Base-by-base conservation (phyloP, 78 protist species). In the Dictyostelium firmibasis region DNA sequence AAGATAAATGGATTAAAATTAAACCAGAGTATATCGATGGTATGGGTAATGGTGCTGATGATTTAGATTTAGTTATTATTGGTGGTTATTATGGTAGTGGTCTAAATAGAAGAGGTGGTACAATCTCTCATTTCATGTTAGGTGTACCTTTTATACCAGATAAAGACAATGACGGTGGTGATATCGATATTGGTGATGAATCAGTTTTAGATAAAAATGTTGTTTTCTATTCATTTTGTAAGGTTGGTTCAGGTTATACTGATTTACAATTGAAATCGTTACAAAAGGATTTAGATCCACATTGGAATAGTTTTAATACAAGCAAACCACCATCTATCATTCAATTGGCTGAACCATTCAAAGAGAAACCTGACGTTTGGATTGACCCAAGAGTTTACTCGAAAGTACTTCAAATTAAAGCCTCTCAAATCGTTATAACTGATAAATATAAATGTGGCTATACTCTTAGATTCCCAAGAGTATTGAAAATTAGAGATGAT, bases 71-170 rank as follows among this genome's bases (percentile, higher is more conserved):
- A 1, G 94, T 98, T 76, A 76, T 97, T 2, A 81, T 98, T 36
- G 99, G 98, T 33, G 99, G 98, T 1, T 97, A 96, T 47, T 96
- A 50, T 81, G 99, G 98, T 13, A 84, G 89, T 44, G 97, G 98
- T 27, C 76, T 92, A 18, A 88, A 16, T 29, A 53, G 97, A 25
- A 9, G 96, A 2, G 97, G 97, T 29, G 96, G 96, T 3, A 81
- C 83, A n/a, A 29, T 98, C 6, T 96, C 99, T 6, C 98, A 96
- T 76, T 98, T 98, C 62, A 62, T 98, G 69, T 62, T 97, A 60
- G 99, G 96, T 33, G 96, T 97, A 18, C 84, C 57, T 20, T 69
- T 33, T 36, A 77, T 88, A 67, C 36, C 35, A 27, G 33, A 25
- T 20, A 27, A 50, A 50, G 2, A 70, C 1, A 0, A 70, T 18